Conservation (phyloP, 2,329 filamentous ascomycete species). For the Aspergillus sp. region DNA sequence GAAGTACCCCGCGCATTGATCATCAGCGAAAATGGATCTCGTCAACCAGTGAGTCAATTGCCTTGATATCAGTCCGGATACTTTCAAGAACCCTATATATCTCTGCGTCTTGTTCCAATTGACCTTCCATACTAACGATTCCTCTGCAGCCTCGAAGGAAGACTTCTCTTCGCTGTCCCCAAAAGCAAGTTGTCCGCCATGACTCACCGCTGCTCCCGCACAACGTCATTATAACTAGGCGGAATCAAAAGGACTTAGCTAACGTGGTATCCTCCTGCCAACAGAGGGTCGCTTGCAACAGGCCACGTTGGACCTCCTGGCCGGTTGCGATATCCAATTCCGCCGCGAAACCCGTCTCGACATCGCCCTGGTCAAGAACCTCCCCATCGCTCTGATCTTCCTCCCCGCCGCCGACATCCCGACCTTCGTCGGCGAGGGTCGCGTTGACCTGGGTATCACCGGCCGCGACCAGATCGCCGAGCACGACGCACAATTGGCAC, state of each 20-base stretch:
- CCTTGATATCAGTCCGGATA: not conserved
- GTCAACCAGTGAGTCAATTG: slow-evolving; percentile 57
- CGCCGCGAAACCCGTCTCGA: slow-evolving; percentile 91
- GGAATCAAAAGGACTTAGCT: slow-evolving; percentile 9
- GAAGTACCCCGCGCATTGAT: slow-evolving; percentile 23
- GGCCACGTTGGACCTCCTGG: slow-evolving; percentile 82
- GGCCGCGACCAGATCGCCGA: slow-evolving; percentile 90
- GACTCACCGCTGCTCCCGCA: slow-evolving; percentile 19
- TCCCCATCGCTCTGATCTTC: slow-evolving; percentile 92
- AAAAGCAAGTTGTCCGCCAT: slow-evolving; percentile 71
- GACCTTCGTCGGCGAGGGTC: slow-evolving; percentile 92
- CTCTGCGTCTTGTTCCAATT: not conserved
- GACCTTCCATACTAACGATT: slow-evolving; percentile 30
- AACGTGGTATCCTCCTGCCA: slow-evolving; percentile 3
- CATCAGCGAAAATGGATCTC: slow-evolving; percentile 53
- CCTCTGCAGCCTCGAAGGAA: slow-evolving; percentile 74
- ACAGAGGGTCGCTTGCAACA: slow-evolving; percentile 90
- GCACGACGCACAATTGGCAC: slow-evolving; percentile 64
- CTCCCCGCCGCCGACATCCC: slow-evolving; percentile 96
- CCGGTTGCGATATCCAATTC: slow-evolving; percentile 95
- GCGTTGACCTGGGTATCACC: slow-evolving; percentile 91
- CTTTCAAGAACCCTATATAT: not conserved
- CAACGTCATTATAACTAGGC: slow-evolving; percentile 14
- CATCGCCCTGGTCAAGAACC: slow-evolving; percentile 96
- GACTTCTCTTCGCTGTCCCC: slow-evolving; percentile 93